Evolutionary conservation across 2,329 filamentous ascomycete species (phyloP), one percentile per base, ranked within the genome.

Genomic region (Neurospora sp.): DNA sequence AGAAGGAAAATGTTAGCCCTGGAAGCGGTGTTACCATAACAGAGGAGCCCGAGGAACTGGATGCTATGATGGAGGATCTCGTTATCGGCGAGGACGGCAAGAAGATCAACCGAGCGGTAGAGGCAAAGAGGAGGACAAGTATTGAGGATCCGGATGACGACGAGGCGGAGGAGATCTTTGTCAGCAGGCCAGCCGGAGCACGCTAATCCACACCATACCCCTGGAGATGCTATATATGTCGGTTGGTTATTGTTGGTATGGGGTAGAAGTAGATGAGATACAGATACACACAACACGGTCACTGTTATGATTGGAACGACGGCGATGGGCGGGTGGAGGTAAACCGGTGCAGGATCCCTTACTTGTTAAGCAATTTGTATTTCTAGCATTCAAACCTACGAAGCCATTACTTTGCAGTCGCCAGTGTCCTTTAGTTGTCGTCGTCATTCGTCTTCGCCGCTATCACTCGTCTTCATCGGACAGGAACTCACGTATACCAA

Each of bases 91-190:
- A 84, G 17, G 81, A 84, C 68, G 81, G 81, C 46, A 78, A 81
- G 71, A 81, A 77, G 71, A 81, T 84, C 17, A 79, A 80, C 71
- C 77, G 80, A 6, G 83, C 85, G 0, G 80, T 86, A 6, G 85
- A 87, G 76, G 86, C 86, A 2, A 81, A 81, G 73, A 79, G 83
- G 69, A 79, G 86, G 73, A 88, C 85, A 41, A 88, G 85, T 76
- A 86, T 88, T 67, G 86, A 88, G 77, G 86, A 88, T 69, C 83
- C 85, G 6, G 86, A 88, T 70, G 86, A 85, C 43, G 84, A 85
- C 12, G 83, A 83, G 0, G 74, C 72, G 3, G 73, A 74, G 71
- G 75, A 75, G 71, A 70, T 74, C 36, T 69, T 76, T 67, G 73
- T 74, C 41, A 72, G 71, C 33, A 70, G 52, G 40, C 33, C 68